A percentile compares a stretch with the other conserved stretches of the same genome.
Conservation (phyloP, 2,329 filamentous ascomycete genomes). For the Cadophora luteo-olivacea region DNA sequence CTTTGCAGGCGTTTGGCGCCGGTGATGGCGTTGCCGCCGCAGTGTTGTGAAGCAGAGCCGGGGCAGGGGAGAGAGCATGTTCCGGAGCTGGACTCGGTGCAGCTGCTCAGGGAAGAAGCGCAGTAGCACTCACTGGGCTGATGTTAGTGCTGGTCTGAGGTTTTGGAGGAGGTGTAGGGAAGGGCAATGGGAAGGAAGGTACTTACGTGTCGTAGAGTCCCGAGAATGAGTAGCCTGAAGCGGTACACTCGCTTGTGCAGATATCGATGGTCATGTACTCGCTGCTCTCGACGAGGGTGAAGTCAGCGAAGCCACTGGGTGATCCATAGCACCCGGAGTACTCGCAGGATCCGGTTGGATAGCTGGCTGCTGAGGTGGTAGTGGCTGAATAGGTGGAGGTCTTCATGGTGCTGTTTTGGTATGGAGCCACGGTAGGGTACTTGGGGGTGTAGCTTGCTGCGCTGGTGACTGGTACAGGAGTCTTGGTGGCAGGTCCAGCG, state of each 20-base stretch:
- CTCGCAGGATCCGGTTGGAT: conserved; percentile 12
- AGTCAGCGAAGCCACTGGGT: conserved; percentile 15
- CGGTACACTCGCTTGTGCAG: conserved; percentile 25
- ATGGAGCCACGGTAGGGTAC: too few species aligned
- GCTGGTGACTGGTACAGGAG: too few species aligned
- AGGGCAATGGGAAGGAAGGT: too few species aligned
- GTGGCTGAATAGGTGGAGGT: neutral
- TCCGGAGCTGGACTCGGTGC: neutral
- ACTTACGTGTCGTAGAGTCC: conserved; percentile 19
- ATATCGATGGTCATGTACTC: conserved; percentile 19
- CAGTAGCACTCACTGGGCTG: conserved; percentile 19
- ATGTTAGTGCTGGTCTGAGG: neutral
- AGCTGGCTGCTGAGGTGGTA: neutral
- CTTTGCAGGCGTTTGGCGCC: neutral
- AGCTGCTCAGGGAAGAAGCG: conserved; percentile 6
- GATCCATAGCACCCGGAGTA: conserved; percentile 23
- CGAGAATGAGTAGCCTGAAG: conserved; percentile 21
- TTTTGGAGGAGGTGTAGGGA: too few species aligned
- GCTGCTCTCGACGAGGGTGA: conserved; percentile 21
- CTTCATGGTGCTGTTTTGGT: conserved; percentile 3
- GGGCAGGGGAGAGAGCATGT: conserved; percentile 18
- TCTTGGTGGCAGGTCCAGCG: too few species aligned
- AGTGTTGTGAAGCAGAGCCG: neutral
- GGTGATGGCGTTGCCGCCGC: conserved; percentile 15
- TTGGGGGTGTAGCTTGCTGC: too few species aligned